phyloP scores from a whole-genome alignment of 768 basidiomycete genomes.

The Hirschioporus abietinus region DNA sequence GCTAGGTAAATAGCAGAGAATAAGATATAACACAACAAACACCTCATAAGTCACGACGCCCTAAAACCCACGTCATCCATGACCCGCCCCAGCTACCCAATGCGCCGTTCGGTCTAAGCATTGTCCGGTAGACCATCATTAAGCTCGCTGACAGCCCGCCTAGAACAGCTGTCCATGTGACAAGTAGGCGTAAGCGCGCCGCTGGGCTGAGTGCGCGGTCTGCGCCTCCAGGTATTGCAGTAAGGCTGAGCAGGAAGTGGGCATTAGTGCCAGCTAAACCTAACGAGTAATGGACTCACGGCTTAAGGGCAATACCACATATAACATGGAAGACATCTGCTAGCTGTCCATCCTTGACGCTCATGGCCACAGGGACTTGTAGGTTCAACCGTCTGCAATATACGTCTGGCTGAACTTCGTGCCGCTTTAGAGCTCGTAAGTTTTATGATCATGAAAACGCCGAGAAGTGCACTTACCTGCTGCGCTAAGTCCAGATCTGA shows the following conservation, averaged over 20 bases:
- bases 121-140: constrained; percentile 64
- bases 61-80: constrained; percentile 66
- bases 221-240: constrained; percentile 77
- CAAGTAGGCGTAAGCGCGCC: constrained; percentile 63
- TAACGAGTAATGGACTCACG: constrained; percentile 47
- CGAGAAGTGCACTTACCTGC: constrained; percentile 49
- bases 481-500: constrained; percentile 95
- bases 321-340: constrained; percentile 87
- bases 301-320: constrained; percentile 78
- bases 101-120: constrained; percentile 55
- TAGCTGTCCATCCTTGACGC: constrained; percentile 77
- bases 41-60: constrained; percentile 37
- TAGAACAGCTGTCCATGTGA: constrained; percentile 65
- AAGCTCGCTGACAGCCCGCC: constrained; percentile 72
- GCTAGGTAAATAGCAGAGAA: not conserved
- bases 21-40: not conserved
- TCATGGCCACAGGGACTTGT: constrained; percentile 93
- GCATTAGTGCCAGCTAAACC: constrained; percentile 1
- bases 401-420: constrained; percentile 97
- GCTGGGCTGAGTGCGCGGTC: constrained; percentile 72
- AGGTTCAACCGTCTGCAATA: constrained; percentile 86
- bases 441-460: not conserved
- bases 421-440: constrained; percentile 48
- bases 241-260: constrained; percentile 33
- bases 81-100: constrained; percentile 49